phyloP scores from a whole-genome alignment of 352 stramenopile genomes.

The Phytophthora meadii region DNA sequence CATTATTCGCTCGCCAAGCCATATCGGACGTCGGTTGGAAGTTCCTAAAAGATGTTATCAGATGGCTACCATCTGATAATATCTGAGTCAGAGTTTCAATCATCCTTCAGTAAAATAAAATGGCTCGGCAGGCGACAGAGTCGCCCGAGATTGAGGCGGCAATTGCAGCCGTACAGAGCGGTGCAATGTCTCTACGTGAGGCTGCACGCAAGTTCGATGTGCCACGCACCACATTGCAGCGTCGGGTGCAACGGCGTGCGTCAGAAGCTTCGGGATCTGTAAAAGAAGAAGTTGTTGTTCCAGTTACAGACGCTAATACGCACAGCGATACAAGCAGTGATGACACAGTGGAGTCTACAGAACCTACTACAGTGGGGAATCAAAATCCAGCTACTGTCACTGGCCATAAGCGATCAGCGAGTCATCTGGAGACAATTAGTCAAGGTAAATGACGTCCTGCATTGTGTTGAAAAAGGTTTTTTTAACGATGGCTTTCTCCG shows the following conservation, averaged over 20 bases:
- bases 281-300: constrained; percentile 1
- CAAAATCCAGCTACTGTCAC: constrained; percentile 7
- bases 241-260: constrained; percentile 46
- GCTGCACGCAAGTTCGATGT: constrained; percentile 75
- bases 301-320: constrained; percentile 11
- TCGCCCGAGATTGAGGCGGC: constrained; percentile 53
- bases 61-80: constrained; percentile 1
- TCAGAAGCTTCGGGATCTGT: constrained; percentile 15
- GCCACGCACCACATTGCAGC: constrained; percentile 79
- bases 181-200: constrained; percentile 75
- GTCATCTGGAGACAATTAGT: constrained; percentile 38
- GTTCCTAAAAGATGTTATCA: constrained; percentile 12
- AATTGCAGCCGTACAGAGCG: constrained; percentile 61
- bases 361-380: neutral
- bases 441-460: constrained; percentile 30
- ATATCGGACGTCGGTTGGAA: constrained; percentile 28
- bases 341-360: constrained; percentile 7
- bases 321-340: constrained; percentile 32
- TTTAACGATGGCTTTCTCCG: neutral
- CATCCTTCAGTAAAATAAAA: constrained; percentile 2
- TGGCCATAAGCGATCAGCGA: constrained; percentile 58
- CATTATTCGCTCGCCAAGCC: constrained; percentile 39
- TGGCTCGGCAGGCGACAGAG: constrained; percentile 24
- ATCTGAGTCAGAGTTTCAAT: neutral
- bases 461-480: neutral